Evolutionary conservation across 768 basidiomycete genomes (phyloP).

Genomic region (Gyrodon lividus): DNA sequence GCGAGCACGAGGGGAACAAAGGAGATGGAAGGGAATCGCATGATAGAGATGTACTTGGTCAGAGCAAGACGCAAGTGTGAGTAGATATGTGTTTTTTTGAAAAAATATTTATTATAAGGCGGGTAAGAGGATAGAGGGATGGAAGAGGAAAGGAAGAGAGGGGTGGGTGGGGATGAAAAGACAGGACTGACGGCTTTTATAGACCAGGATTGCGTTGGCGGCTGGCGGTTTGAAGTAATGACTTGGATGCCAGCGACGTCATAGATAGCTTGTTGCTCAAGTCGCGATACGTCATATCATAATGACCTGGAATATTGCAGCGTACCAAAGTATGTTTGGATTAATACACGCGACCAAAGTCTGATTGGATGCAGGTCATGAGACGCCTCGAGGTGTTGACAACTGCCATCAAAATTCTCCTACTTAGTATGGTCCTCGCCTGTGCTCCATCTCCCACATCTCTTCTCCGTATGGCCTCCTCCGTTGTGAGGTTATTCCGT

Average conservation of each 20-base stretch:
- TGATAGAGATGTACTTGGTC: slow-evolving; percentile 25
- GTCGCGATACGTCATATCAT: no score
- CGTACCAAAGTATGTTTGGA: no score
- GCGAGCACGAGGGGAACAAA: slow-evolving; percentile 19
- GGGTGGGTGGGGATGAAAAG: slow-evolving; percentile 7
- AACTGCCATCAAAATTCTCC: no score
- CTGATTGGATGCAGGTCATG: no score
- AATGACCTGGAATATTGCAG: no score
- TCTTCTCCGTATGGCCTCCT: slow-evolving; percentile 45
- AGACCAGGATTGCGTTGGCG: slow-evolving; percentile 7
- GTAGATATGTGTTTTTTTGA: slow-evolving; percentile 17
- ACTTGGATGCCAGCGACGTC: slow-evolving; percentile 11
- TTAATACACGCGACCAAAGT: no score
- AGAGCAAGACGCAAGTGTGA: slow-evolving; percentile 17
- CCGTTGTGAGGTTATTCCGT: slow-evolving; percentile 30
- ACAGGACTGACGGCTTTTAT: slow-evolving; percentile 17
- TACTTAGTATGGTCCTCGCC: slow-evolving; percentile 30
- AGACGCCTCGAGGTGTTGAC: no score
- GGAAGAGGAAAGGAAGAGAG: slow-evolving; percentile 1
- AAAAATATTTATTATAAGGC: slow-evolving; percentile 4
- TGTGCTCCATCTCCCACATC: slow-evolving; percentile 61
- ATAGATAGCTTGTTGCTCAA: background rate
- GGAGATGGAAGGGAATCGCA: slow-evolving; percentile 22
- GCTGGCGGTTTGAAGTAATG: background rate
- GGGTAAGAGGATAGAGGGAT: background rate